Evolutionary conservation across 129 eudicot genomes (phyloP).

Genomic region (Ambrosia trifida): DNA sequence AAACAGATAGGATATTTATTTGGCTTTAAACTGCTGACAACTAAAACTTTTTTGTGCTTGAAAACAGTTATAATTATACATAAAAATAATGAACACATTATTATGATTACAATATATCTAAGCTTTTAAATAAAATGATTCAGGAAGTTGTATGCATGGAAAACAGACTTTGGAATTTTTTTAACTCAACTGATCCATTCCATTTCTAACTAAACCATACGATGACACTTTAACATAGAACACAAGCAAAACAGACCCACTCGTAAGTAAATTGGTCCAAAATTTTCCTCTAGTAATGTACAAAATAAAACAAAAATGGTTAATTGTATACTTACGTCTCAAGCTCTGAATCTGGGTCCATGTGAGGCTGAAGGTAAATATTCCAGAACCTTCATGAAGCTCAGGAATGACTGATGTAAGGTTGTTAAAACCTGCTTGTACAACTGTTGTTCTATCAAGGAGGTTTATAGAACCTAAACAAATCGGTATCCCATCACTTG

Average conservation of each 20-base stretch:
- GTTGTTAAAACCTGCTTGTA: conserved; percentile 38
- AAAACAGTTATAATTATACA: not conserved
- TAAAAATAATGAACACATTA: not conserved
- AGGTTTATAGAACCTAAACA: conserved; percentile 90
- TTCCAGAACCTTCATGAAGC: conserved; percentile 48
- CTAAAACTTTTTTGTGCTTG: not conserved
- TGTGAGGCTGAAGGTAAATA: conserved; percentile 67
- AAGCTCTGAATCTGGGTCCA: conserved; percentile 69
- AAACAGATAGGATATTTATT: too few species aligned
- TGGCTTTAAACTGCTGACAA: not conserved
- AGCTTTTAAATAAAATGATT: not conserved
- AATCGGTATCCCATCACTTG: conserved; percentile 76
- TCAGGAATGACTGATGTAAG: conserved; percentile 41
- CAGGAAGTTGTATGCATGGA: not conserved
- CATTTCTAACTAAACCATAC: not conserved
- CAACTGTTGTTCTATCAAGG: conserved; percentile 60
- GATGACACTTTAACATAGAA: not conserved
- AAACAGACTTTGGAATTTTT: not conserved
- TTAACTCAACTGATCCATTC: not conserved
- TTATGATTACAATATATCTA: not conserved
- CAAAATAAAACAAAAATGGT: not conserved
- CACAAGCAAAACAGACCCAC: not conserved
- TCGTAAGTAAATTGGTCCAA: not conserved
- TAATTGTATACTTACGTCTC: conserved; percentile 56
- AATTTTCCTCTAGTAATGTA: not conserved